phyloP scores from a whole-genome alignment of 2,329 filamentous ascomycete genomes.

The Cladophialophora chaetospira region DNA sequence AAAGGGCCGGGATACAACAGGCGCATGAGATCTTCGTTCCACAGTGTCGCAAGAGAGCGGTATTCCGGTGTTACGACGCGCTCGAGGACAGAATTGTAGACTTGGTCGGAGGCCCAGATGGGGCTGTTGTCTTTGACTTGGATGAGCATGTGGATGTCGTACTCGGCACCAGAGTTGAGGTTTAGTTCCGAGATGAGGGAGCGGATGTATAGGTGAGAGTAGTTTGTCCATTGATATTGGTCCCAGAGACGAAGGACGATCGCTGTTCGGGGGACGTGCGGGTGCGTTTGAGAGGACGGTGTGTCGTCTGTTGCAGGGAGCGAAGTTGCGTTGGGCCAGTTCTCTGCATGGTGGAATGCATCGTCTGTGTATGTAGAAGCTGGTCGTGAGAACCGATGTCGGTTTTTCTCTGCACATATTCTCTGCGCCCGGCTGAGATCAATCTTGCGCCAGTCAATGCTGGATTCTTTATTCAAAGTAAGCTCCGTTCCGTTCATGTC shows the following conservation, averaged over 20 bases:
- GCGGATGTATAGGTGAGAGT: neutral
- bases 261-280: neutral
- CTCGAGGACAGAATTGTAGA: neutral
- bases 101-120: neutral
- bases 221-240: neutral
- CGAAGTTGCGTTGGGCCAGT: neutral
- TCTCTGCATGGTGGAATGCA: neutral
- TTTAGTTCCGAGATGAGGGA: neutral
- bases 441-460: neutral
- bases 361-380: neutral
- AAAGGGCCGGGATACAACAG: conserved; percentile 1
- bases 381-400: neutral
- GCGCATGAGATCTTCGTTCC: neutral
- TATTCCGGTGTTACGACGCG: neutral
- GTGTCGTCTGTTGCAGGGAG: neutral
- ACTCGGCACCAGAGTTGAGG: neutral
- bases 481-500: neutral
- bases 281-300: neutral
- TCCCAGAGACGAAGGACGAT: conserved; percentile 1
- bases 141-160: neutral
- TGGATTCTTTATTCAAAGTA: neutral
- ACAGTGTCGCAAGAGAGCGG: neutral
- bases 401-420: neutral
- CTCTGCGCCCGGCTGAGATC: neutral
- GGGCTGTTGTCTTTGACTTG: neutral